Evolutionary conservation across 768 basidiomycete genomes (phyloP).

Genomic region (Lentinula raphanica): DNA sequence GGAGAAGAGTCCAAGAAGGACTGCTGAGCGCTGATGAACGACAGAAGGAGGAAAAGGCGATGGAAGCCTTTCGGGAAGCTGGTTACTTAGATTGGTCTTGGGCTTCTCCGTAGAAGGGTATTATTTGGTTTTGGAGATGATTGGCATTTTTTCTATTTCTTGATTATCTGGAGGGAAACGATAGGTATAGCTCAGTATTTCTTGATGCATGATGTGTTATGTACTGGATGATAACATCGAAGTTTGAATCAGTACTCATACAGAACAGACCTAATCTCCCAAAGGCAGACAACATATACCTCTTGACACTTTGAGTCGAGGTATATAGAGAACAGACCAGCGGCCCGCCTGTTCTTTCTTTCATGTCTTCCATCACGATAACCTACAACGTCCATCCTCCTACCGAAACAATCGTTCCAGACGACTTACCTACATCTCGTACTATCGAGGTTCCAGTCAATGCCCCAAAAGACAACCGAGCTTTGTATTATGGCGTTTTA

Average conservation of each 20-base stretch:
- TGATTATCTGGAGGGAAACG: no score
- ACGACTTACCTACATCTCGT: conserved; percentile 10
- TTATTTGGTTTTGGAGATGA: not conserved
- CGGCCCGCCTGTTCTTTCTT: conserved; percentile 3
- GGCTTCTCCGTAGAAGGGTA: conserved; percentile 57
- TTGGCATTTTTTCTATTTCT: no score
- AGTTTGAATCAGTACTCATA: no score
- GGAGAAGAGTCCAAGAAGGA: conserved; percentile 51
- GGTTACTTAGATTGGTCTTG: conserved; percentile 68
- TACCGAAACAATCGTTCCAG: conserved; percentile 15
- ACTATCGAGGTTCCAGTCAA: conserved; percentile 8
- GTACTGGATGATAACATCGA: no score
- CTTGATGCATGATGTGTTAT: no score
- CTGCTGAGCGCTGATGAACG: conserved; percentile 22
- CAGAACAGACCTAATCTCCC: no score
- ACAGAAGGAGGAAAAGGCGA: conserved; percentile 39
- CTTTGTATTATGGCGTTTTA: conserved; percentile 46
- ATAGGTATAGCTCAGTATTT: no score
- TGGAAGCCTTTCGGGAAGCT: conserved; percentile 39
- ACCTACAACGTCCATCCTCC: conserved; percentile 42
- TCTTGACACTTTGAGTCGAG: no score
- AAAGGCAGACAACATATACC: no score
- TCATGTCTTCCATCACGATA: conserved; percentile 29
- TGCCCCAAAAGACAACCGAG: conserved; percentile 2
- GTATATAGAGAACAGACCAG: not conserved